These are phyloP conservation scores for Lecanicillium sp. DNA, from an alignment of 2,329 filamentous ascomycete species.

Conservation along the genomic window DNA sequence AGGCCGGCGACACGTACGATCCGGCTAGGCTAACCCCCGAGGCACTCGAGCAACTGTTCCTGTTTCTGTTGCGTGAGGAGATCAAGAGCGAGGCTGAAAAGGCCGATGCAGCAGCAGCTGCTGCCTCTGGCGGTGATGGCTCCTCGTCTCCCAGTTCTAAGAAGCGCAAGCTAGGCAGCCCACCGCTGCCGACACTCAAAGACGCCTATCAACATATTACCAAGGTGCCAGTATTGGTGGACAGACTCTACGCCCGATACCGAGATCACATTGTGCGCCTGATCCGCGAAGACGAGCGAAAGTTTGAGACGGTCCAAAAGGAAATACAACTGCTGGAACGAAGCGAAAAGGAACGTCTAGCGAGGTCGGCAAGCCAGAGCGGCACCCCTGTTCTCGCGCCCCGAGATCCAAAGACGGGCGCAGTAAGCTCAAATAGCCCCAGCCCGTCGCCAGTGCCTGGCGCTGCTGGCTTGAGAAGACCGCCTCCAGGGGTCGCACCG, in stretches of 20 bases:
- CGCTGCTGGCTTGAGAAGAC: conserved; percentile 17
- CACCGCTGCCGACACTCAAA: conserved; percentile 53
- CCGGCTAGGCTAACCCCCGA: conserved; percentile 65
- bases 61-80: conserved; percentile 69
- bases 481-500: conserved; percentile 25
- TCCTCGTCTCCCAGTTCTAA: conserved; percentile 48
- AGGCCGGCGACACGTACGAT: conserved; percentile 63
- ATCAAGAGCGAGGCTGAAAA: conserved; percentile 41
- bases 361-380: conserved; percentile 26
- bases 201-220: conserved; percentile 59
- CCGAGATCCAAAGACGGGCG: conserved; percentile 21
- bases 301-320: conserved; percentile 52
- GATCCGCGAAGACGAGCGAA: conserved; percentile 67
- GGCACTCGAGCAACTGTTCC: conserved; percentile 70
- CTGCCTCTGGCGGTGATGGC: conserved; percentile 25
- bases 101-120: conserved; percentile 18
- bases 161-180: conserved; percentile 67
- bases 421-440: conserved; percentile 15
- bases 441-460: conserved; percentile 15
- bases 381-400: conserved; percentile 23
- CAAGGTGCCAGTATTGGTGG: conserved; percentile 61
- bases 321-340: conserved; percentile 64
- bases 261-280: conserved; percentile 58
- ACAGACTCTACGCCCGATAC: conserved; percentile 69
- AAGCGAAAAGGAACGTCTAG: conserved; percentile 26